A percentile compares a stretch with the other conserved stretches of the same genome.
phyloP scores from a whole-genome alignment of 1,139 yeast species.

The Groenewaldozyma auringiensis region DNA sequence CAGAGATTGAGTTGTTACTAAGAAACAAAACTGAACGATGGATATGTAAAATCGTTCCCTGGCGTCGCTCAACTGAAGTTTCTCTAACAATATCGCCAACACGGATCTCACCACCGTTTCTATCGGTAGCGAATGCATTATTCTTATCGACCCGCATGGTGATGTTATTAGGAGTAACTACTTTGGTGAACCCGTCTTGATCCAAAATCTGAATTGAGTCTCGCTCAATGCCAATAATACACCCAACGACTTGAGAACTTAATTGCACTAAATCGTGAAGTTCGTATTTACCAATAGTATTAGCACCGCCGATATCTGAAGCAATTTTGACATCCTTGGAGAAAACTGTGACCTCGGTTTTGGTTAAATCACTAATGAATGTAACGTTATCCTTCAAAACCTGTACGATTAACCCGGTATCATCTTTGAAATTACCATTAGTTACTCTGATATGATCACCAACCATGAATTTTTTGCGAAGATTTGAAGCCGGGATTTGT shows the following conservation, averaged over 20 bases:
- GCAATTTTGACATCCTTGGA: conserved; percentile 67
- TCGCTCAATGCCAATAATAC: conserved; percentile 82
- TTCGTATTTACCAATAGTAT: conserved; percentile 66
- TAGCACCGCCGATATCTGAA: conserved; percentile 44
- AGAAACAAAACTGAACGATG: conserved; percentile 73
- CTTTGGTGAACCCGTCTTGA: conserved; percentile 70
- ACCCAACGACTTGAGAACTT: conserved; percentile 81
- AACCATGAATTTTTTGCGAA: conserved; percentile 76
- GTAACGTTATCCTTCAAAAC: conserved; percentile 81
- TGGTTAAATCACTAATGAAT: conserved; percentile 80
- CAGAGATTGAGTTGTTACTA: conserved; percentile 68
- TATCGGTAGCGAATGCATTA: conserved; percentile 81
- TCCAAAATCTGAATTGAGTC: conserved; percentile 76
- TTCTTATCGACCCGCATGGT: conserved; percentile 62
- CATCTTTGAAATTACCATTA: conserved; percentile 86
- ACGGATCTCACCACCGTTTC: conserved; percentile 72
- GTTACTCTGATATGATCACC: conserved; percentile 96
- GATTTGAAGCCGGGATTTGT: conserved; percentile 70
- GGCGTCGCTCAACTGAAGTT: conserved; percentile 66
- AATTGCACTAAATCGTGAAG: conserved; percentile 86
- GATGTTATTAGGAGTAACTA: conserved; percentile 71
- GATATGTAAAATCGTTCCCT: conserved; percentile 82
- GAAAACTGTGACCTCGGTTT: conserved; percentile 82
- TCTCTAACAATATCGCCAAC: conserved; percentile 92
- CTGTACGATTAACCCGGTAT: conserved; percentile 87